Base-by-base conservation (phyloP, 805 yeast species). In the Sungouiozyma intestinalis region DNA sequence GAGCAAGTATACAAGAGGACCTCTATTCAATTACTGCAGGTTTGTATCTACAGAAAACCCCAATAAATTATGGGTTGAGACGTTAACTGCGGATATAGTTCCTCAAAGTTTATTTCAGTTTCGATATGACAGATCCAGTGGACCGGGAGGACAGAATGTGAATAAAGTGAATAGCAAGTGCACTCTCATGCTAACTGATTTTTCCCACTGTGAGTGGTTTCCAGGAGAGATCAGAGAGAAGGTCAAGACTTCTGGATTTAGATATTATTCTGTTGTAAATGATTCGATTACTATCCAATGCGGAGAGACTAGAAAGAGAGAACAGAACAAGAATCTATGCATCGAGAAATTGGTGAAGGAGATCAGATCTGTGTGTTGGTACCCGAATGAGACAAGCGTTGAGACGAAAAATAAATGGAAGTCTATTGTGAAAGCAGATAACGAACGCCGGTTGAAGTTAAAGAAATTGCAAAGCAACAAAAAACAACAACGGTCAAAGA, bases 91-190 rank as follows among this genome's bases (percentile, higher is more conserved):
- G 40, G 45, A 53, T 16, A 41, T 58, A 13, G 53, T 64, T 2
- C 62, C 62, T 1, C 17, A 27, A 16, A 45, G 42, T 11, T 20
- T 44, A 39, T 52, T 58, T 36, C 24, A 38, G 11, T 45, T 49
- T 11, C 52, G 58, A 18, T 62, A 47, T 40, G 63, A 58, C 42
- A 60, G 88, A 44, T 73, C 92, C 0, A 75, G 87, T 29, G 94
- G 94, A 0, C 85, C 94, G 0, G 94, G 95, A 1, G 95, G 95
- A 0, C 94, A 85, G 51, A 81, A 85, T 53, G 94, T 85, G 9
- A 85, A 85, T 58, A 85, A 85, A 51, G 69, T 79, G 8, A 71
- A 72, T 47, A 55, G 67, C 64, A 43, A 84, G 52, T 85, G 87
- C 6, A 78, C 85, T 0, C 55, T 85, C 16, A 64, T 73, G 4